A percentile compares a stretch with the other conserved stretches of the same genome.
phyloP scores from a whole-genome alignment of 805 yeast species.

The Candida tammaniensis region DNA sequence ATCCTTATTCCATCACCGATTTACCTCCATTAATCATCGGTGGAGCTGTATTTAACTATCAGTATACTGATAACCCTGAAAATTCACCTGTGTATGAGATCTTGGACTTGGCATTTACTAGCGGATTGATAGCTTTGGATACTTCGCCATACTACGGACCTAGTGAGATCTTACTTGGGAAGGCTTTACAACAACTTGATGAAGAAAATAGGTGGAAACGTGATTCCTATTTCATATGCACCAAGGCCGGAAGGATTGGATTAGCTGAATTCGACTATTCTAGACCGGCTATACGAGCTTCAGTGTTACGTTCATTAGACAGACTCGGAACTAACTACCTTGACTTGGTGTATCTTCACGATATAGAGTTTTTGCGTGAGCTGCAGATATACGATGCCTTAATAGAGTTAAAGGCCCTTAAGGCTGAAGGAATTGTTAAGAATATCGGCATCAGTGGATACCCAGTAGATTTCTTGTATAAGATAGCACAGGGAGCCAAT shows the following conservation, averaged over 20 bases:
- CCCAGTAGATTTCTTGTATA: conserved; percentile 67
- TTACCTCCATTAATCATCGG: conserved; percentile 70
- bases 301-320: conserved; percentile 64
- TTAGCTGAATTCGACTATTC: conserved; percentile 75
- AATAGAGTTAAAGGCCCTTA: conserved; percentile 53
- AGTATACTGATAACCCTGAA: conserved; percentile 70
- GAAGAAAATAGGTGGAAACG: conserved; percentile 42
- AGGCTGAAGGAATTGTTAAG: conserved; percentile 58
- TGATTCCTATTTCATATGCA: conserved; percentile 65
- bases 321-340: conserved; percentile 67
- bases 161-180: conserved; percentile 72
- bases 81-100: conserved; percentile 56
- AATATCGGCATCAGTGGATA: conserved; percentile 84
- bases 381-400: conserved; percentile 61
- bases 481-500: conserved; percentile 44
- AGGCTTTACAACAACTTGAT: conserved; percentile 43
- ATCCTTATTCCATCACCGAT: conserved; percentile 26
- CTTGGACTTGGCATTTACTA: conserved; percentile 54
- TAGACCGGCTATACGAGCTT: conserved; percentile 53
- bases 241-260: conserved; percentile 80
- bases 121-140: conserved; percentile 77
- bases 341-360: conserved; percentile 85
- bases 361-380: conserved; percentile 73
- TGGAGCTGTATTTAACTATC: conserved; percentile 84
- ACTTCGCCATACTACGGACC: conserved; percentile 95